Conservation (phyloP, 768 basidiomycete species). For the Rhizopogon sp. region DNA sequence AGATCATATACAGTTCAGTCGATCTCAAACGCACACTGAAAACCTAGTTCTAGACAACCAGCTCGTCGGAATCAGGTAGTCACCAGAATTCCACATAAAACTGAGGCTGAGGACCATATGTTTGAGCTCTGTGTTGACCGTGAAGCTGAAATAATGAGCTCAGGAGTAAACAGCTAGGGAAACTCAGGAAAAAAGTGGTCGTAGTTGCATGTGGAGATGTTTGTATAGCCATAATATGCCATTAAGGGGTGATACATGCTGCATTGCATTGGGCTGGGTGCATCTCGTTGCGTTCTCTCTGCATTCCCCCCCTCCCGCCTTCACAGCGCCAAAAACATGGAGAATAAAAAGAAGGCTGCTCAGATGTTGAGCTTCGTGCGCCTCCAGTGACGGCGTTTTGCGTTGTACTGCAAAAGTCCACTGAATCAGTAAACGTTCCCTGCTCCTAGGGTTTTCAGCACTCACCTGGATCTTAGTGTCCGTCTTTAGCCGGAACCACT, state of each 20-base stretch:
- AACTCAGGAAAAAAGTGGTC: neutral
- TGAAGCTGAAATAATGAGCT: neutral
- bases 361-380: slow-evolving; percentile 98
- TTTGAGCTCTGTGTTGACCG: neutral
- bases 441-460: neutral
- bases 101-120: too few relatives aligned
- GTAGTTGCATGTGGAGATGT: slow-evolving; percentile 15
- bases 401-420: slow-evolving; percentile 61
- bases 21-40: neutral
- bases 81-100: too few relatives aligned
- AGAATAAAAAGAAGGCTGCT: slow-evolving; percentile 12
- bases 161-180: neutral
- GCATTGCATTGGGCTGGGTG: slow-evolving; percentile 9
- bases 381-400: slow-evolving; percentile 98
- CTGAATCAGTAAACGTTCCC: neutral
- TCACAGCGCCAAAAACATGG: slow-evolving; percentile 2
- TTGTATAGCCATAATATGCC: slow-evolving; percentile 12
- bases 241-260: slow-evolving; percentile 20
- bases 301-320: slow-evolving; percentile 4
- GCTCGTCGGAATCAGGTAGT: neutral
- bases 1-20: neutral
- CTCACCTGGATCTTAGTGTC: slow-evolving; percentile 90
- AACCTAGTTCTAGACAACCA: neutral
- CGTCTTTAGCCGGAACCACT: slow-evolving; percentile 98
- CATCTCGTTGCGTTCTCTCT: slow-evolving; percentile 3